These are phyloP conservation scores for Saturnispora mendoncae DNA, from an alignment of 805 yeast genomes.

Conservation along the genomic window DNA sequence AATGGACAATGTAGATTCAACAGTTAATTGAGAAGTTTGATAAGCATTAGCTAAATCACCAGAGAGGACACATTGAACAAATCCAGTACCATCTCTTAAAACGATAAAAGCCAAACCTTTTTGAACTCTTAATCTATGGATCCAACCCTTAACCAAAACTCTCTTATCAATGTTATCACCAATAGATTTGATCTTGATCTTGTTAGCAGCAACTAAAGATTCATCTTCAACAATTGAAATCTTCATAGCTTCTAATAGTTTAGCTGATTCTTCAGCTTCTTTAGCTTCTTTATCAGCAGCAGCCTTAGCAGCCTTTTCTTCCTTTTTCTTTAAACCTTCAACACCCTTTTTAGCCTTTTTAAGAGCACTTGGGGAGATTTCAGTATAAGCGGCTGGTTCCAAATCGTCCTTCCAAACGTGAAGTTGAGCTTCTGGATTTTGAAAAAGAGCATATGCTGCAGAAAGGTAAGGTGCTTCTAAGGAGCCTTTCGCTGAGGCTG, in stretches of 20 bases:
- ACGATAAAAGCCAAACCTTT: conserved; percentile 88
- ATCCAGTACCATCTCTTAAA: conserved; percentile 93
- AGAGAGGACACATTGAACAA: conserved; percentile 71
- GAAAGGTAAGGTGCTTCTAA: conserved; percentile 66
- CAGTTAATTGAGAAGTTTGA: conserved; percentile 73
- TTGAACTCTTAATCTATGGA: conserved; percentile 87
- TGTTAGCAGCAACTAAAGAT: conserved; percentile 60
- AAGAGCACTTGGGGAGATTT: conserved; percentile 81
- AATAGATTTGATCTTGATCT: conserved; percentile 53
- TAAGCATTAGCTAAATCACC: conserved; percentile 92
- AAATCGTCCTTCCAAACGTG: conserved; percentile 45
- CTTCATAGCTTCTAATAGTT: conserved; percentile 69
- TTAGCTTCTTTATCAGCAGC: conserved; percentile 44
- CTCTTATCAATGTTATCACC: conserved; percentile 52
- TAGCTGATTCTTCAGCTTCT: conserved; percentile 64
- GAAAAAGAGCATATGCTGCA: conserved; percentile 71
- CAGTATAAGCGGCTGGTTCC: conserved; percentile 53
- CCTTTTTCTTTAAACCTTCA: conserved; percentile 80
- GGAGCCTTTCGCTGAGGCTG: conserved; percentile 49
- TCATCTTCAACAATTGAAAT: conserved; percentile 68
- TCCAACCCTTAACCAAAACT: conserved; percentile 85
- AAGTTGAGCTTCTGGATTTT: conserved; percentile 40
- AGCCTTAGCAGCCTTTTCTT: conserved; percentile 54
- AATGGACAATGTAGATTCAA: conserved; percentile 76
- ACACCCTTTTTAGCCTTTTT: conserved; percentile 96